Percentiles rank a stretch among this genome's conserved stretches.
These are phyloP conservation scores for Cryptococcus jaspeensis DNA, from an alignment of 1,284 basidiomycete genomes.

Conservation along the genomic window DNA sequence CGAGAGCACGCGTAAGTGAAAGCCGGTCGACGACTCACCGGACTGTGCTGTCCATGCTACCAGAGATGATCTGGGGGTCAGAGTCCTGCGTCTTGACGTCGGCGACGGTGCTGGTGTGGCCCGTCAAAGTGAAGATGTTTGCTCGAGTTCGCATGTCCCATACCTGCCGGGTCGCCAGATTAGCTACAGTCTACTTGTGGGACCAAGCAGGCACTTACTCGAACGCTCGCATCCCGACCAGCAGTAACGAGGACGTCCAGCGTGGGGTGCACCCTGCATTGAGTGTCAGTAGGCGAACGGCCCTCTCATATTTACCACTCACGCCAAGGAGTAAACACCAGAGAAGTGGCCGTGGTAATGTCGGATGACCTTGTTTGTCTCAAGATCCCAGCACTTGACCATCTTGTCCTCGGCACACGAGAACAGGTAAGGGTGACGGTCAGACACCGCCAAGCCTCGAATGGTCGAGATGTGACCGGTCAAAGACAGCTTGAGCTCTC, in stretches of 20 bases:
- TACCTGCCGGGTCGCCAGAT: slow-evolving; percentile 48
- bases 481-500: slow-evolving; percentile 89
- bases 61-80: slow-evolving; percentile 96
- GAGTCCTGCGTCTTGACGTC: slow-evolving; percentile 93
- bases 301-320: slow-evolving; percentile 12
- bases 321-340: slow-evolving; percentile 82
- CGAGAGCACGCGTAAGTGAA: slow-evolving; percentile 11
- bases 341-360: slow-evolving; percentile 98
- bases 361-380: slow-evolving; percentile 97
- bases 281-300: not conserved
- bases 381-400: slow-evolving; percentile 99
- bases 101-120: slow-evolving; percentile 91
- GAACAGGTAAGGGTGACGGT: slow-evolving; percentile 94
- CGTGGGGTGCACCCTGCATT: slow-evolving; percentile 76
- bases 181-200: not conserved
- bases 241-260: slow-evolving; percentile 92
- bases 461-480: slow-evolving; percentile 98
- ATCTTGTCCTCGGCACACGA: slow-evolving; percentile 99
- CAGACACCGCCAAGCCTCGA: slow-evolving; percentile 85
- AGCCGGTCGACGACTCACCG: slow-evolving; percentile 56
- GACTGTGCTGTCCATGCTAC: slow-evolving; percentile 96
- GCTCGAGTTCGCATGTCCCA: slow-evolving; percentile 99
- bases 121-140: slow-evolving; percentile 87
- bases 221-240: slow-evolving; percentile 90
- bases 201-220: slow-evolving; percentile 55